Evolutionary conservation across 1,284 basidiomycete genomes (phyloP).

Genomic region (Ganoderma meredithae): DNA sequence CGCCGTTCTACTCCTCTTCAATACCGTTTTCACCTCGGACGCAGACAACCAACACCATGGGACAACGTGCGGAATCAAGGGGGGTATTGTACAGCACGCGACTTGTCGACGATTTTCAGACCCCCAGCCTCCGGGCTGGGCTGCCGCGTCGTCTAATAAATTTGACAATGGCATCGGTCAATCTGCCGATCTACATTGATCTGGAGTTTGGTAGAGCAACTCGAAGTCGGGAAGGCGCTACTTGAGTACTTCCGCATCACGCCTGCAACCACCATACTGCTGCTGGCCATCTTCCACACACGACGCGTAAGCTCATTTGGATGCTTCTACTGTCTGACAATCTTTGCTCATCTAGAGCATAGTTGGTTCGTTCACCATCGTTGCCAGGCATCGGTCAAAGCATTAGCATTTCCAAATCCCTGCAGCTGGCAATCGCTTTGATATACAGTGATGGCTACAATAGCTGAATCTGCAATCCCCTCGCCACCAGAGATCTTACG

Average conservation of each 20-base stretch:
- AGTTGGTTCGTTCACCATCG: background rate
- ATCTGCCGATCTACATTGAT: conserved; percentile 1
- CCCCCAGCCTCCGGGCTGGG: background rate
- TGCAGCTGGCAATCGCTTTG: too few relatives aligned
- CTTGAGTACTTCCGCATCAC: background rate
- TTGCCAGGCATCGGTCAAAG: background rate
- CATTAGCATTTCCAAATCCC: too few relatives aligned
- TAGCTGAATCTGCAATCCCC: conserved; percentile 3
- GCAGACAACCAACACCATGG: background rate
- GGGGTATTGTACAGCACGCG: background rate
- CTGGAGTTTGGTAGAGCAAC: background rate
- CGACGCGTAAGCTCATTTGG: background rate
- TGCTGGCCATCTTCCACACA: background rate
- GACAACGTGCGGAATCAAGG: too few relatives aligned
- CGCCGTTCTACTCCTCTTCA: background rate
- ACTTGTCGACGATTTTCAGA: background rate
- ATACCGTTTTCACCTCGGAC: background rate
- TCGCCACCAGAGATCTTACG: conserved; percentile 32
- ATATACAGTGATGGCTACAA: conserved; percentile 5
- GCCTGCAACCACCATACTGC: background rate
- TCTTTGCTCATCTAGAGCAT: background rate
- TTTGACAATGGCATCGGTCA: conserved; percentile 2
- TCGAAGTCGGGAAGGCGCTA: background rate
- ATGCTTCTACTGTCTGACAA: background rate
- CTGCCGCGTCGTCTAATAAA: background rate